Evolutionary conservation across 2,329 filamentous ascomycete genomes (phyloP), one percentile per base, ranked within the genome.

Genomic region (Aspergillus jensenii): DNA sequence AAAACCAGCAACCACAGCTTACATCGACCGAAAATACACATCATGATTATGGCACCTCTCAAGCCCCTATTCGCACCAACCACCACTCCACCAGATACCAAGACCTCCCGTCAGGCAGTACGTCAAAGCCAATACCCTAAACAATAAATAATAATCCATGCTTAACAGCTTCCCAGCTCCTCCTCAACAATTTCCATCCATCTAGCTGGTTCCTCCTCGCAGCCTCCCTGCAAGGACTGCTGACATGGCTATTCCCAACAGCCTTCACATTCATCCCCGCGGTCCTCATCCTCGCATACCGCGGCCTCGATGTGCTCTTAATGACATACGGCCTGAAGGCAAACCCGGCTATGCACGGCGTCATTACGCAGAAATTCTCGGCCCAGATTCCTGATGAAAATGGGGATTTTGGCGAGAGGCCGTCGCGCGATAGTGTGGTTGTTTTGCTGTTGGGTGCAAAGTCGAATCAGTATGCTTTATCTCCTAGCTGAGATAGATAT

Each of bases 181-280:
- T 56, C 1, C 17, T 50, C 19, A 45, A 45, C 19, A 56, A 56
- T 21, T 56, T 56, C 31, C 53, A 56, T 17, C 23, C 35, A 14
- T 37, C 53, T 5, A 51, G 14, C 39, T 56, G 46, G 53, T 39
- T 56, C 3, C 47, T 56, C 25, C 27, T 31, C 1, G 46, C 46
- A 2, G 53, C 46, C 11, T 6, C 33, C 6, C 2, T 11, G 9
- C 53, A 56, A 9, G 53, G 53, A 0, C 2, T 45, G 9, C 27
- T 56, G 3, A 51, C 46, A 39, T 51, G 39, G 39, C 46, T 51
- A 15, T 56, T 50, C 39, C 53, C 53, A 33, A 51, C 46, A 14
- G 47, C 48, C 11, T 40, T 45, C n/a, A 51, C 46, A 1, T 40
- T 51, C 6, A 27, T 56, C 17, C 46, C 53, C 0, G 37, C 53